Percentiles rank a stretch among this genome's conserved stretches.
Conservation (phyloP, 2,329 filamentous ascomycete genomes). For the Fonsecaea pugnacius region DNA sequence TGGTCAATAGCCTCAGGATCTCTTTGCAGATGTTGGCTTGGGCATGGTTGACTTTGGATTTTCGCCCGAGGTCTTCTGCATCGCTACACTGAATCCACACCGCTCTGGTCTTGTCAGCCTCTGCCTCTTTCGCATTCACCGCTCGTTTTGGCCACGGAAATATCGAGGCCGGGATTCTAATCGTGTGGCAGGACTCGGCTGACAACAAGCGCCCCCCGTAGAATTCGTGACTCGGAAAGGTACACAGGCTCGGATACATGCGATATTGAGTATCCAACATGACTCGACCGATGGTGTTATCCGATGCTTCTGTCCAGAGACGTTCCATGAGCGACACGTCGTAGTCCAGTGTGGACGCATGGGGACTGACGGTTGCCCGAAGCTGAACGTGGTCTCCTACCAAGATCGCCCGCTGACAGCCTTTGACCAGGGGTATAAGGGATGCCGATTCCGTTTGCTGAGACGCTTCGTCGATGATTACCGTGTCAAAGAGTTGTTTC, state of each 20-base stretch:
- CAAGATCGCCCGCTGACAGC: slow-evolving; percentile 45
- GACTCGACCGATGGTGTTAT: slow-evolving; percentile 37
- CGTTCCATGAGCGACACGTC: slow-evolving; percentile 53
- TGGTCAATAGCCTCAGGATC: slow-evolving; percentile 41
- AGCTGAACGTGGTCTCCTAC: slow-evolving; percentile 56
- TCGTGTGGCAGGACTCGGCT: slow-evolving; percentile 26
- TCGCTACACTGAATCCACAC: slow-evolving; percentile 46
- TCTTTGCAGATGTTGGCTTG: slow-evolving; percentile 46
- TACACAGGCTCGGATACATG: slow-evolving; percentile 48
- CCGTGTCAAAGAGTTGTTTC: slow-evolving; percentile 36
- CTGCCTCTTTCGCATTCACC: background rate
- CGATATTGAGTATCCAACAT: slow-evolving; percentile 55
- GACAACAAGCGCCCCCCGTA: slow-evolving; percentile 47
- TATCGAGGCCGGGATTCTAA: background rate
- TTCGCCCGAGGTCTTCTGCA: slow-evolving; percentile 45
- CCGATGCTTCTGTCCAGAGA: slow-evolving; percentile 40
- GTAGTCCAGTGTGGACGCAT: slow-evolving; percentile 44
- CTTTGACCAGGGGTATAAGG: slow-evolving; percentile 44
- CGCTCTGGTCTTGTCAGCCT: background rate
- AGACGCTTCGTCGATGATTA: slow-evolving; percentile 55
- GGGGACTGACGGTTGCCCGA: slow-evolving; percentile 49
- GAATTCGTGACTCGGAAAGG: slow-evolving; percentile 49
- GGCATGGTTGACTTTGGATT: slow-evolving; percentile 48
- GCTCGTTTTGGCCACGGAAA: slow-evolving; percentile 11
- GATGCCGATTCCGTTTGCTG: slow-evolving; percentile 53